phyloP scores from a whole-genome alignment of 352 stramenopile species.

The Globisporangium cederbergense region DNA sequence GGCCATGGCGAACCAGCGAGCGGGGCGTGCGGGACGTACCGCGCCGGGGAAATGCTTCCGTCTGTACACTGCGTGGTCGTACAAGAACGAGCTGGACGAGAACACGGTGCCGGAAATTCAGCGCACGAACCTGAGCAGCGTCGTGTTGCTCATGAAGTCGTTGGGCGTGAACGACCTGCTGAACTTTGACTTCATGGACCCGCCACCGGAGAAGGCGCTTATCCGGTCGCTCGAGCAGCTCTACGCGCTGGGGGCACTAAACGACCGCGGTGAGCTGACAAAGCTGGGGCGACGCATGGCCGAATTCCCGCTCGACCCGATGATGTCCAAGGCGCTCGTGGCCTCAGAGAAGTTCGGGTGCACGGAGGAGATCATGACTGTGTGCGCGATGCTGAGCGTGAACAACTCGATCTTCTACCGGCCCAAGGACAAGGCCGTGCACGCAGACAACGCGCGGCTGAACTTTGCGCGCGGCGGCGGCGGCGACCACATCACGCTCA shows the following conservation, averaged over 20 bases:
- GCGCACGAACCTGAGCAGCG: constrained; percentile 96
- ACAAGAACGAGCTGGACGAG: constrained; percentile 98
- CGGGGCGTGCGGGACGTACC: constrained; percentile 94
- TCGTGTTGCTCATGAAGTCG: constrained; percentile 99
- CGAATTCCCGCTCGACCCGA: constrained; percentile 94
- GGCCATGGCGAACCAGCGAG: constrained; percentile 95
- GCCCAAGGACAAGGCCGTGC: constrained; percentile 98
- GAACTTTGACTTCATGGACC: constrained; percentile 99
- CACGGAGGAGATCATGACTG: constrained; percentile 94
- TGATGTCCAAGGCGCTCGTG: constrained; percentile 94
- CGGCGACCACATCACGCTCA: constrained; percentile 96
- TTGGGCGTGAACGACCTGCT: constrained; percentile 99
- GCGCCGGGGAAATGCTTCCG: constrained; percentile 98
- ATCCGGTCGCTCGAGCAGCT: constrained; percentile 98
- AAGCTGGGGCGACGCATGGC: constrained; percentile 94
- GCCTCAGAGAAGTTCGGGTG: constrained; percentile 90
- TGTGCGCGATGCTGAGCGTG: constrained; percentile 98
- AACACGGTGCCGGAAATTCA: constrained; percentile 98
- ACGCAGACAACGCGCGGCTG: constrained; percentile 97
- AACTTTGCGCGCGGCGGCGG: constrained; percentile 97
- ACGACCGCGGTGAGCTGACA: constrained; percentile 98
- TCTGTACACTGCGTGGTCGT: constrained; percentile 98
- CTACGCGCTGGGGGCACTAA: constrained; percentile 98
- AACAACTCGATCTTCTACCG: constrained; percentile 98
- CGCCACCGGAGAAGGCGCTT: constrained; percentile 96